Evolutionary conservation across 192 early-diverging fungal genomes (phyloP), one percentile per base, ranked within the genome.

Genomic region (Gonapodya prolifera): DNA sequence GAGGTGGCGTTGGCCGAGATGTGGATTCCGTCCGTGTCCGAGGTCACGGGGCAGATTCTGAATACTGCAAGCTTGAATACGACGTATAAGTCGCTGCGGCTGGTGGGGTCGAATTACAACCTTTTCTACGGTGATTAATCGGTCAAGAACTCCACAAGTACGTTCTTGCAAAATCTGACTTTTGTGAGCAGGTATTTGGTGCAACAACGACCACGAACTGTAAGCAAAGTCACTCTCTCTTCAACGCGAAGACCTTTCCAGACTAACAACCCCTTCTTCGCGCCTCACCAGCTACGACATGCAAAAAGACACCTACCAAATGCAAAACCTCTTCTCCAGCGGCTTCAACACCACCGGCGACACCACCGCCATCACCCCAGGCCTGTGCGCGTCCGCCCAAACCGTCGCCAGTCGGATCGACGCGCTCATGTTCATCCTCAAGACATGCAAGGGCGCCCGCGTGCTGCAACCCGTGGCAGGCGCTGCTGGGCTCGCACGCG

Each of bases 381-480:
- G 77, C 83, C 2, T n/a, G n/a, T n/a, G n/a, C n/a, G n/a, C n/a
- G n/a, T n/a, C n/a, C n/a, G 70, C 80, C 16, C 28, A 29, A 1
- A 75, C 79, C 30, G 69, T 90, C 0, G 35, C 87, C n/a, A 83
- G 85, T 76, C 88, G 89, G 0, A 75, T 90, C 61, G 86, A 90
- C 81, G 87, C 89, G 28, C 78, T 89, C 34, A 71, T 89, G 30
- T 73, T 81, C 17, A 85, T 87, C 1, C 75, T 88, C 2, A 81
- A 86, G 18, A 78, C 82, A 35, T 91, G 88, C 79, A 84, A 84
- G n/a, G 85, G 83, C 0, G 82, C n/a, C 81, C 0, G 82, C 80
- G 2, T 91, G 89, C 77, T 83, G 85, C 73, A 80, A 87, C 30
- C 89, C 89, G 29, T 91, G 89, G 89, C 74, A 75, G 0, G 82